phyloP scores from a whole-genome alignment of 805 yeast genomes.

The Candida awuae region DNA sequence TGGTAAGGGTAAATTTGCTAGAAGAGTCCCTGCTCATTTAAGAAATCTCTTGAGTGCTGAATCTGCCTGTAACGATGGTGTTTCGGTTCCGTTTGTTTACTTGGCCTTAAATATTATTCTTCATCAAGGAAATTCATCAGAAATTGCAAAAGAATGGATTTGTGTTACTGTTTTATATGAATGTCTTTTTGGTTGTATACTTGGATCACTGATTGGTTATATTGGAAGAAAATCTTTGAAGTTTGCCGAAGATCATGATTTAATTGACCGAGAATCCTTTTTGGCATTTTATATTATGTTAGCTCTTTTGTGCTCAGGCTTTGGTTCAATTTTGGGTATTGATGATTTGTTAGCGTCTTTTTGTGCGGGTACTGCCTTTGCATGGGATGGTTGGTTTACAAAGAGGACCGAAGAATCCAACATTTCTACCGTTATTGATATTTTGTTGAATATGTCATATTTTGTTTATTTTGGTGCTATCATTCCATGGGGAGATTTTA shows the following conservation, averaged over 20 bases:
- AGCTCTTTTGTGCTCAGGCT: constrained; percentile 50
- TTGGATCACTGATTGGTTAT: constrained; percentile 50
- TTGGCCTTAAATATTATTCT: constrained; percentile 47
- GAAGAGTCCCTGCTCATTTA: constrained; percentile 54
- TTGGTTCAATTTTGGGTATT: constrained; percentile 58
- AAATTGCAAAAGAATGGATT: constrained; percentile 57
- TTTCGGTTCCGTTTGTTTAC: constrained; percentile 62
- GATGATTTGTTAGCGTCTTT: constrained; percentile 68
- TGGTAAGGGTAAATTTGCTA: constrained; percentile 65
- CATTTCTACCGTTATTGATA: constrained; percentile 58
- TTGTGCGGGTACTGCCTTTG: constrained; percentile 65
- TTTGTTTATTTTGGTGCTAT: constrained; percentile 66
- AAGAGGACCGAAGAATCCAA: constrained; percentile 51
- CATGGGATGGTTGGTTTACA: constrained; percentile 68
- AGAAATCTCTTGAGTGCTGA: constrained; percentile 59
- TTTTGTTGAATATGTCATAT: constrained; percentile 55
- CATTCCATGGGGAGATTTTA: constrained; percentile 61
- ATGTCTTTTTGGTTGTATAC: constrained; percentile 45
- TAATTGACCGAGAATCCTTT: constrained; percentile 58
- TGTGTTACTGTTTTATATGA: constrained; percentile 54
- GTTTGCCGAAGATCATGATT: constrained; percentile 41
- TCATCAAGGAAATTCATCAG: constrained; percentile 39
- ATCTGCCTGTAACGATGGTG: constrained; percentile 70
- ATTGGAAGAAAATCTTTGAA: constrained; percentile 42
- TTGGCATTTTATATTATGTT: constrained; percentile 45